A percentile compares a stretch with the other conserved stretches of the same genome.
Conservation (phyloP, 441 rosid species). For the Pelargonium exstipulatum region DNA sequence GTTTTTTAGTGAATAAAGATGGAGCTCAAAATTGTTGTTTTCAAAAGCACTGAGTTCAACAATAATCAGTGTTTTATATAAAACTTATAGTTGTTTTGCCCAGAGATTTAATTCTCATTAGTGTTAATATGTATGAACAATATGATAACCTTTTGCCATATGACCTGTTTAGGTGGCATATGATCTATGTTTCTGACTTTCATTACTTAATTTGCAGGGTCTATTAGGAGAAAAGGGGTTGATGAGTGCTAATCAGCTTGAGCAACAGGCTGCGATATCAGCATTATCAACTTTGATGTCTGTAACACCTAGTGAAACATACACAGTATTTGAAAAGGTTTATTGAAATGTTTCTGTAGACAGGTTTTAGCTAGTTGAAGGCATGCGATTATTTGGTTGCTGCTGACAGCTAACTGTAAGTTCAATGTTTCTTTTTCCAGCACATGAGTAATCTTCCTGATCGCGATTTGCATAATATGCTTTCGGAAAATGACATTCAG, state of each 20-base stretch:
- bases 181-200: neutral
- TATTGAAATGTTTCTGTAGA: conserved; percentile 13
- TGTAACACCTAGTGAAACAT: conserved; percentile 62
- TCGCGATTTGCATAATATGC: conserved; percentile 68
- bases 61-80: too few species aligned
- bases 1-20: neutral
- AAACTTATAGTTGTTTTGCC: neutral
- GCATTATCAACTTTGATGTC: conserved; percentile 82
- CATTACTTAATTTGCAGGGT: conserved; percentile 35
- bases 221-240: conserved; percentile 75
- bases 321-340: conserved; percentile 77
- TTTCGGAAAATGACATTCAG: conserved; percentile 73
- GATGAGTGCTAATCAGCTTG: conserved; percentile 59
- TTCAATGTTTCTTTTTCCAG: conserved; percentile 39
- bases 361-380: neutral
- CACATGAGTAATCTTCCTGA: conserved; percentile 67
- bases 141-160: neutral
- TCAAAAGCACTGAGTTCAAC: too few species aligned
- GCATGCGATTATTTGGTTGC: neutral
- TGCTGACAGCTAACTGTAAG: conserved; percentile 25
- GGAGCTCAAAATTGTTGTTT: neutral
- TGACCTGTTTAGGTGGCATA: neutral
- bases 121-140: neutral
- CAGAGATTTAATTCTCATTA: neutral
- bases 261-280: conserved; percentile 74